These are phyloP conservation scores for Aureobasidium sp. DNA, from an alignment of 2,329 filamentous ascomycete species.

Conservation along the genomic window DNA sequence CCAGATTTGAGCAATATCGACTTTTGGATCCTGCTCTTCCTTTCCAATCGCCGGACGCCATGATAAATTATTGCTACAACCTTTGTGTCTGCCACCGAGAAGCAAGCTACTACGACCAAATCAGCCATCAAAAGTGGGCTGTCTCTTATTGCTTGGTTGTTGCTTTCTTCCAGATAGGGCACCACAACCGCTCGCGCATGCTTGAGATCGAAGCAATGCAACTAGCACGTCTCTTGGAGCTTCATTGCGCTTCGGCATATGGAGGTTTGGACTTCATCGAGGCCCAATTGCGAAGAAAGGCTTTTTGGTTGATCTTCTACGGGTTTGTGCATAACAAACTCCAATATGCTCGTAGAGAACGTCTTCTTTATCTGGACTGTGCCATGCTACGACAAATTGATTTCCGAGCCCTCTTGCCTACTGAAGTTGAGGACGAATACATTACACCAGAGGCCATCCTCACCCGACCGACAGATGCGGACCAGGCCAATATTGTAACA, in stretches of 20 bases:
- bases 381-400: background rate
- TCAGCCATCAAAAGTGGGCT: background rate
- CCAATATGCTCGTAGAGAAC: background rate
- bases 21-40: background rate
- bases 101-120: background rate
- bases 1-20: background rate
- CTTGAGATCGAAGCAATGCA: background rate
- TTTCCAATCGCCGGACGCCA: background rate
- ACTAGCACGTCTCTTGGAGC: background rate
- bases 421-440: background rate
- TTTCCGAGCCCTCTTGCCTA: background rate
- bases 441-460: background rate
- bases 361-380: background rate
- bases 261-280: background rate
- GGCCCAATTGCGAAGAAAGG: background rate
- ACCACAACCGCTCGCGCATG: background rate
- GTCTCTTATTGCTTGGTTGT: background rate
- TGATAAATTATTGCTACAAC: background rate
- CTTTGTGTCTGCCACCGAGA: background rate
- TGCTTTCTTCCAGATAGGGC: background rate
- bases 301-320: conserved; percentile 1
- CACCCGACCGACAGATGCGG: background rate
- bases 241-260: background rate
- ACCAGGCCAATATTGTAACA: background rate
- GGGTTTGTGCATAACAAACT: background rate